Percentiles rank a stretch among this genome's conserved stretches.
phyloP scores from a whole-genome alignment of 1,284 basidiomycete species.

The Ustilago cynodontis region DNA sequence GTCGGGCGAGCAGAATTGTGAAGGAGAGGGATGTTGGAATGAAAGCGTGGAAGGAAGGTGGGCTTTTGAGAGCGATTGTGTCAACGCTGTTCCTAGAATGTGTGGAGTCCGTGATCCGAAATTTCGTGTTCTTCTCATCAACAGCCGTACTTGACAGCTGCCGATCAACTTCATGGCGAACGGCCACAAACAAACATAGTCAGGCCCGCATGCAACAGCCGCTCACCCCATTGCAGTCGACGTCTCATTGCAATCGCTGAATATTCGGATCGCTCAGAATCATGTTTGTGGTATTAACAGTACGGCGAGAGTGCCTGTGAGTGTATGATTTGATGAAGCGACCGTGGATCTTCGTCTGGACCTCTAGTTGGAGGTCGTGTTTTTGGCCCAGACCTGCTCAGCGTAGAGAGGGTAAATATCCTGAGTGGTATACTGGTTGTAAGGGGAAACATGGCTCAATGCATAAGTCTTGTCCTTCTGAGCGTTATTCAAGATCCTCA shows the following conservation, averaged over 20 bases:
- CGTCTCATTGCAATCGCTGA: no score
- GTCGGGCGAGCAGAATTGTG: not conserved
- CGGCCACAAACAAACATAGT: not conserved
- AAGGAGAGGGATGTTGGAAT: not conserved
- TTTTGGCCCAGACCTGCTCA: constrained; percentile 49
- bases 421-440: constrained; percentile 63
- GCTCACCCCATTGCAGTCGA: no score
- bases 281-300: not conserved
- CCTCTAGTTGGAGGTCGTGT: constrained; percentile 8
- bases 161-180: not conserved
- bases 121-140: not conserved
- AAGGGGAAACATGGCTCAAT: constrained; percentile 37
- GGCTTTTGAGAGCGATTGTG: not conserved
- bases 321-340: no score
- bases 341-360: no score
- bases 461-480: constrained; percentile 47
- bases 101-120: not conserved
- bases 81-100: not conserved
- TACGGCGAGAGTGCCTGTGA: not conserved
- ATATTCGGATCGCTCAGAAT: not conserved
- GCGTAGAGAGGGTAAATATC: constrained; percentile 65
- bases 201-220: not conserved
- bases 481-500: constrained; percentile 40
- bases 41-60: not conserved
- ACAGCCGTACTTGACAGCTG: constrained; percentile 2